Evolutionary conservation across 208 protist genomes (phyloP).

Genomic region (Crithidia sp.): DNA sequence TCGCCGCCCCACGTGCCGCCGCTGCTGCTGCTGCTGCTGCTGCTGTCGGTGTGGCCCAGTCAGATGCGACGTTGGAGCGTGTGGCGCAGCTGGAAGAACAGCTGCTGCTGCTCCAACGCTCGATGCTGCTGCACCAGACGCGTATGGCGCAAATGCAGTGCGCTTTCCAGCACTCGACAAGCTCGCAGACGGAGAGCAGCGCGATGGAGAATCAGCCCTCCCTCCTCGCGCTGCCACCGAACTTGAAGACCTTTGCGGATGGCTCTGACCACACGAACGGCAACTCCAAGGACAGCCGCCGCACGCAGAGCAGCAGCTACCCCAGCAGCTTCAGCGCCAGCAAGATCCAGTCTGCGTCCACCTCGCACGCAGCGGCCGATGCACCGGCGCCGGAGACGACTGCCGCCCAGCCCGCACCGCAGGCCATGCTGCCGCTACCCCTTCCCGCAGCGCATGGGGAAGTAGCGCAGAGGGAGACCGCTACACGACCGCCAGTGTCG

Average conservation of each 20-base stretch:
- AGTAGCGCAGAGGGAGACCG: neutral
- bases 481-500: neutral
- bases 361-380: neutral
- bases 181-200: constrained; percentile 5
- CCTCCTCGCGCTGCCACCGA: constrained; percentile 1
- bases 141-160: constrained; percentile 10
- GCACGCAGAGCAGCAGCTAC: constrained; percentile 9
- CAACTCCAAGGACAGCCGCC: constrained; percentile 15
- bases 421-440: neutral
- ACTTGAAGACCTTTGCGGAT: neutral
- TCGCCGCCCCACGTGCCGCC: neutral
- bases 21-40: neutral
- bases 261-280: neutral
- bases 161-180: constrained; percentile 1
- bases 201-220: constrained; percentile 4
- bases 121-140: constrained; percentile 6
- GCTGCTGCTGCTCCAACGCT: constrained; percentile 9
- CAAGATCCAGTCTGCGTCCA: neutral
- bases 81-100: constrained; percentile 14
- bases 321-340: constrained; percentile 14
- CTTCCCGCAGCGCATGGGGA: neutral
- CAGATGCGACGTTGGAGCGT: neutral
- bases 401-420: neutral
- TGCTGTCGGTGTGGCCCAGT: neutral
- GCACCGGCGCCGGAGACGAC: neutral